Evolutionary conservation across 176 grass and related monocot species (phyloP), one percentile per base, ranked within the genome.

Genomic region (Cocos nucifera): DNA sequence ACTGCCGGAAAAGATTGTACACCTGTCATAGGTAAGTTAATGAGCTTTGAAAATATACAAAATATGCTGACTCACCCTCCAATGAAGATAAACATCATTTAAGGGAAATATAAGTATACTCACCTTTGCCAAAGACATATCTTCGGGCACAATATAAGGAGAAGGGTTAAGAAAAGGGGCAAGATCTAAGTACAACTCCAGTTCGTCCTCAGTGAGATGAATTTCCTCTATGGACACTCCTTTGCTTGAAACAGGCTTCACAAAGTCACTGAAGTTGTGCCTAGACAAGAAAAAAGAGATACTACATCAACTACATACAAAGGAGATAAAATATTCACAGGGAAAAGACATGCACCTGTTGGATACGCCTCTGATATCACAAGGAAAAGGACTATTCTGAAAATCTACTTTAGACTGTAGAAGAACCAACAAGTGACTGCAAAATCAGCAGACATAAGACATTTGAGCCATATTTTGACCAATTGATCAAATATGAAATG

Each of bases 171-270:
- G 49, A 79, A 91, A 97, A 15, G 93, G 93, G 3, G 84, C 79
- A 17, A 97, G 87, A 97, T 97, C 93, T 63, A 97, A 80, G 65
- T 91, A 97, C 58, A 88, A 69, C 5, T 83, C 80, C 53, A 91
- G 69, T 51, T 97, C 93, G 61, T 88, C 93, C 54, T 83, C 84
- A 19, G 87, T 85, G 28, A 97, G 63, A 75, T 85, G 70, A 85
- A 97, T 97, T 60, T 97, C 93, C 66, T 97, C 93, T 58, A 98
- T 88, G 15, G 87, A 83, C 63, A 86, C 91, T 56, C 93, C 93
- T 88, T 92, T 98, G 79, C 93, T 98, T 73, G 93, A 88, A 64
- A 85, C 69, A 59, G 93, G 93, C 75, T 98, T 98, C 61, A 98
- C 84, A 61, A 98, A 98, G 71, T 98, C 93, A 59, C 93, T 98